phyloP scores from a whole-genome alignment of 176 grass and related monocot genomes.

The Aegilops longissima region DNA sequence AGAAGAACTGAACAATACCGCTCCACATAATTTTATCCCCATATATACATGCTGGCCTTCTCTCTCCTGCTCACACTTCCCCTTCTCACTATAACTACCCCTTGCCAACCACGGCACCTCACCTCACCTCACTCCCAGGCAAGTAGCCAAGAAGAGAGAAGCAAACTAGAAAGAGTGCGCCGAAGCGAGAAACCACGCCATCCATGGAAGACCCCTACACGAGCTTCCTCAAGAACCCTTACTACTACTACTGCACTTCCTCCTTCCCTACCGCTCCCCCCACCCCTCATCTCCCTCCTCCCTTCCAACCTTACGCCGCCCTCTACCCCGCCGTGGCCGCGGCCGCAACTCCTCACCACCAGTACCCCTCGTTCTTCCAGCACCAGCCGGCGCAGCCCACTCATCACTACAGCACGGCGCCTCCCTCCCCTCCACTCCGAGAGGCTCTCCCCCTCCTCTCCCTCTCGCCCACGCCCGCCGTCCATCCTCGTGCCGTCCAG shows the following conservation, averaged over 20 bases:
- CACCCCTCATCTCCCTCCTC: slow-evolving; percentile 23
- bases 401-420: slow-evolving; percentile 6
- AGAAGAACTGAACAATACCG: background rate
- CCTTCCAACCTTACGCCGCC: slow-evolving; percentile 14
- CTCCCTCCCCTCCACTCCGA: slow-evolving; percentile 70
- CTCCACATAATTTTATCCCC: slow-evolving; percentile 26
- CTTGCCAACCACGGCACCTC: slow-evolving; percentile 52
- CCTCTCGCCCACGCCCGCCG: slow-evolving; percentile 44
- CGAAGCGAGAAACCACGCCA: slow-evolving; percentile 27
- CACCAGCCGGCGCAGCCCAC: background rate
- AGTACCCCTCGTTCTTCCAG: slow-evolving; percentile 42
- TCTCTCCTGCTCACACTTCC: background rate
- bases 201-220: slow-evolving; percentile 91
- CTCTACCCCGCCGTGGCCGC: slow-evolving; percentile 9
- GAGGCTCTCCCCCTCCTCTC: slow-evolving; percentile 90
- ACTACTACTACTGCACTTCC: slow-evolving; percentile 53
- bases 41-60: background rate
- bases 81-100: slow-evolving; percentile 42
- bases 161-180: slow-evolving; percentile 7
- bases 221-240: slow-evolving; percentile 68
- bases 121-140: slow-evolving; percentile 23
- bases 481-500: background rate
- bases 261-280: slow-evolving; percentile 20
- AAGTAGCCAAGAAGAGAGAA: slow-evolving; percentile 40
- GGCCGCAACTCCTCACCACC: background rate